Evolutionary conservation across 2,329 filamentous ascomycete species (phyloP), one percentile per base, ranked within the genome.

Genomic region (Zelopaecilomyces penicillatus): DNA sequence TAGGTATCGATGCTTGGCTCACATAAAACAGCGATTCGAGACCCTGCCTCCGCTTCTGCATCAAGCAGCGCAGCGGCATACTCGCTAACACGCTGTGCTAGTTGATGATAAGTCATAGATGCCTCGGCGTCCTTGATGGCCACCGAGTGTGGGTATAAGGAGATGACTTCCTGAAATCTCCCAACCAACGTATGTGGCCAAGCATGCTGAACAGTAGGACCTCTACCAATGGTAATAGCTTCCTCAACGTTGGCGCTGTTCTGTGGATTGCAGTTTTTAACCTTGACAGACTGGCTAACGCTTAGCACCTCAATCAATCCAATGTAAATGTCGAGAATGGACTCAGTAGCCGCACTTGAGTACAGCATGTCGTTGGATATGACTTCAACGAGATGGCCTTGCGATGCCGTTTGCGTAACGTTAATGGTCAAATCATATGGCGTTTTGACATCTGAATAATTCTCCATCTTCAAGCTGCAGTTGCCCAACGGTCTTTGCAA

Each of bases 1-100:
- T 67, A 52, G 50, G 53, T 63, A 30, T 69, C 60, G 0, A 53
- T 44, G 0, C 54, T 51, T 0, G 72, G 61, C 5, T 69, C 46
- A 31, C 65, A 64, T 30, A 70, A 64, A 3, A 54, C 49, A 4
- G 43, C 52, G 19, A 55, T 41, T 69, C 64, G 3, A 52, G 50
- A 42, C 33, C 19, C 19, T 19, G 19, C 19, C 19, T 19, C 19
- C 19, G 19, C 19, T 19, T 19, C 19, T 19, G 19, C 19, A 19
- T 19, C 19, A 19, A 19, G 19, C 2, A 19, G 19, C 19, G 19
- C 19, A 19, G 19, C 2, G 3, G 19, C 19, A 19, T 19, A 19
- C 19, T 19, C 19, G 19, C 19, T 19, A 19, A 19, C 19, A 19
- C 19, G 19, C 19, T 19, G 19, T 19, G 19, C 19, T 19, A 19